phyloP scores from a whole-genome alignment of 164 flowering plant genomes.

The Nymphaea colorata region DNA sequence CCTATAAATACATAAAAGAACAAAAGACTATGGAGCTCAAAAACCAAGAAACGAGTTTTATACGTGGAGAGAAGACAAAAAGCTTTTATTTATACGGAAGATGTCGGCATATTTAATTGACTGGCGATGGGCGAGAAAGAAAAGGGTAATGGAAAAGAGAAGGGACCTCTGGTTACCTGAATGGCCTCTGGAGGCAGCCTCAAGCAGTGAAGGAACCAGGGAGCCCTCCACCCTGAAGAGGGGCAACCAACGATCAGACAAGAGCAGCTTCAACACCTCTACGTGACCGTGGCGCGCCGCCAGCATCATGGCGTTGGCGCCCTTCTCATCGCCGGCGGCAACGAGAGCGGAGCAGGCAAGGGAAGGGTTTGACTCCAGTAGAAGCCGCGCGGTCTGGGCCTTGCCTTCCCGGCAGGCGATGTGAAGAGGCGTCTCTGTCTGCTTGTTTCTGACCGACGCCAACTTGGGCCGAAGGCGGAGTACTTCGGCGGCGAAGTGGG shows the following conservation, averaged over 20 bases:
- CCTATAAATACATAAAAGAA: too few species aligned
- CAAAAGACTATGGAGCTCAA: too few species aligned
- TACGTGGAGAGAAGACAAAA: too few species aligned
- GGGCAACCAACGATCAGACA: neutral
- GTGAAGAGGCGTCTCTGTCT: slow-evolving; percentile 1
- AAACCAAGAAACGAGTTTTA: too few species aligned
- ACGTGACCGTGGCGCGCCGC: neutral
- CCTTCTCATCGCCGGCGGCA: neutral
- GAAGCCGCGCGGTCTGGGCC: neutral
- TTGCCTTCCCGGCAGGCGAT: slow-evolving; percentile 1
- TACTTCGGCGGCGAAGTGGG: neutral
- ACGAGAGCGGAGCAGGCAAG: neutral
- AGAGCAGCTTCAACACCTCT: neutral
- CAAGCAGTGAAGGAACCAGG: neutral
- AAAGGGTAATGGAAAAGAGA: too few species aligned
- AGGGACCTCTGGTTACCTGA: neutral
- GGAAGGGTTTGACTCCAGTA: neutral
- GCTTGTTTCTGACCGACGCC: neutral
- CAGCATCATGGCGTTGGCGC: neutral
- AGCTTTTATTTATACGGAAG: too few species aligned
- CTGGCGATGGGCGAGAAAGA: too few species aligned
- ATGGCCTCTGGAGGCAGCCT: neutral
- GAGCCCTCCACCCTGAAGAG: neutral
- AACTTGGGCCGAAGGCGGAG: neutral
- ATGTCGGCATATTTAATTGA: too few species aligned